A percentile compares a stretch with the other conserved stretches of the same genome.
phyloP scores from a whole-genome alignment of 2,329 filamentous ascomycete genomes.

The Aspergillus sp. region DNA sequence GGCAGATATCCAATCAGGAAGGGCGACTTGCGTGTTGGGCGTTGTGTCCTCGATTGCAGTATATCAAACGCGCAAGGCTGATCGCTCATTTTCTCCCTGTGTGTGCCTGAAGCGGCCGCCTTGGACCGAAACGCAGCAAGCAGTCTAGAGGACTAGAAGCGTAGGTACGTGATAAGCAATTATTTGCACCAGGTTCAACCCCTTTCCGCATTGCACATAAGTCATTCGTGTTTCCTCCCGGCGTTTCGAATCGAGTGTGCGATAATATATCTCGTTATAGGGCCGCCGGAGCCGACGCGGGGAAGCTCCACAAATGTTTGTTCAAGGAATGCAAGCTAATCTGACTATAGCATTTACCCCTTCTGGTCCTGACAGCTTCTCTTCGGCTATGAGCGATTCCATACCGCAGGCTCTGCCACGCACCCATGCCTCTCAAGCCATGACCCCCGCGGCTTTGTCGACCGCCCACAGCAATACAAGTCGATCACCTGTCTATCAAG shows the following conservation, averaged over 20 bases:
- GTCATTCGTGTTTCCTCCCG: conserved; percentile 41
- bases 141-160: conserved; percentile 18
- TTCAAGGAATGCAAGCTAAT: conserved; percentile 22
- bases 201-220: conserved; percentile 37
- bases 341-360: conserved; percentile 30
- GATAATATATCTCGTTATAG: conserved; percentile 28
- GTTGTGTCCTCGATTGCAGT: conserved; percentile 26
- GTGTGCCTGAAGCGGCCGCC: conserved; percentile 23
- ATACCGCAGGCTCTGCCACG: conserved; percentile 45
- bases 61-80: conserved; percentile 14
- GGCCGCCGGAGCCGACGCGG: conserved; percentile 45
- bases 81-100: conserved; percentile 17
- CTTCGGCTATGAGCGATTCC: conserved; percentile 46
- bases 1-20: conserved; percentile 10
- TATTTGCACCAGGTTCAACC: conserved; percentile 61
- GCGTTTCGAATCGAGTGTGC: background rate
- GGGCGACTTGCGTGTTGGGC: conserved; percentile 22
- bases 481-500: conserved; percentile 36
- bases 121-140: conserved; percentile 24
- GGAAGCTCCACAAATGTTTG: conserved; percentile 13
- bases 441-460: conserved; percentile 31
- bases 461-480: conserved; percentile 30
- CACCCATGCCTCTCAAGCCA: conserved; percentile 43
- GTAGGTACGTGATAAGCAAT: conserved; percentile 65
- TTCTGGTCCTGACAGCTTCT: conserved; percentile 34